Evolutionary conservation across 2,329 filamentous ascomycete genomes (phyloP).

Genomic region (Mollisiaceae sp.): DNA sequence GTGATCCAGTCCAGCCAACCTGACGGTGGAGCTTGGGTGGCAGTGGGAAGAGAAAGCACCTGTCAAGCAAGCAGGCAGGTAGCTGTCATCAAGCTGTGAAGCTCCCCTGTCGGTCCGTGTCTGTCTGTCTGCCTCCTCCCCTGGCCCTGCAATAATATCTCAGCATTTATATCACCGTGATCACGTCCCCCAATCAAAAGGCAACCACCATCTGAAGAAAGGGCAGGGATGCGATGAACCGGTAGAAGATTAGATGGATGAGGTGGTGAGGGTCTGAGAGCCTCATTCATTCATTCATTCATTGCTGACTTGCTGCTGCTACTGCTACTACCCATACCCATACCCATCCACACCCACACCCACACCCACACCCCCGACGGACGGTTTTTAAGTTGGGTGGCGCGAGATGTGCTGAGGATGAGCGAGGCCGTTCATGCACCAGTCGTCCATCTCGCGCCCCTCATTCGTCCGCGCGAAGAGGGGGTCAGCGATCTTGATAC

Average conservation of each 20-base stretch:
- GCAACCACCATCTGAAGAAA: background rate
- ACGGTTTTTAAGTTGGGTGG: background rate
- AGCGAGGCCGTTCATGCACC: background rate
- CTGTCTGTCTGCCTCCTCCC: background rate
- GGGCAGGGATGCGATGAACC: too few relatives aligned
- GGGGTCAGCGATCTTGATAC: background rate
- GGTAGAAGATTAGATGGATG: background rate
- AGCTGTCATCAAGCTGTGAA: constrained; percentile 6
- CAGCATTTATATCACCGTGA: background rate
- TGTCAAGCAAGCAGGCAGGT: too few relatives aligned
- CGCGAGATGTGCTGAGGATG: background rate
- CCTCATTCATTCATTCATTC: too few relatives aligned
- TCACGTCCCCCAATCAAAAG: background rate
- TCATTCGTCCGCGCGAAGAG: background rate
- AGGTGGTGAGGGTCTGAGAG: constrained; percentile 13
- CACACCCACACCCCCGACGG: background rate
- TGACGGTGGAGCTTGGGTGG: background rate
- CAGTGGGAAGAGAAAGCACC: background rate
- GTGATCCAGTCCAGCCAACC: background rate
- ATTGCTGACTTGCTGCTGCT: too few relatives aligned
- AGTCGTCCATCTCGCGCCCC: background rate
- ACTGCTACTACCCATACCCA: too few relatives aligned
- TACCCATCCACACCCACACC: too few relatives aligned
- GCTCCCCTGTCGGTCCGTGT: background rate
- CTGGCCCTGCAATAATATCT: background rate